Percentiles rank a stretch among this genome's conserved stretches.
Evolutionary conservation across 768 basidiomycete genomes (phyloP).

Genomic region (Mycena kentingensis): DNA sequence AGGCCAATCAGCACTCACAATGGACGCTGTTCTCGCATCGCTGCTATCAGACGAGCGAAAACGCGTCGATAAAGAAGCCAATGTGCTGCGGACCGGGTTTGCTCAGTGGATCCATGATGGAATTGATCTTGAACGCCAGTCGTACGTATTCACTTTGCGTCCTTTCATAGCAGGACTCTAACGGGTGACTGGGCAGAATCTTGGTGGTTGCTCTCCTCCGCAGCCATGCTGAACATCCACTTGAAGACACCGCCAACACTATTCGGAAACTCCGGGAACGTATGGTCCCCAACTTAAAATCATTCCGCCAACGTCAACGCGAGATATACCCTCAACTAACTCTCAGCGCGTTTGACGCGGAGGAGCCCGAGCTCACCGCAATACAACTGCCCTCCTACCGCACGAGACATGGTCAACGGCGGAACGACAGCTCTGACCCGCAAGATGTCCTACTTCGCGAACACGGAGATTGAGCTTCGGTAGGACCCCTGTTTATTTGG

Average conservation of each 20-base stretch:
- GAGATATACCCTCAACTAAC: constrained; percentile 4
- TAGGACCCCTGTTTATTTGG: too few species aligned
- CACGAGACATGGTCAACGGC: constrained; percentile 5
- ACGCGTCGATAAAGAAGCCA: background rate
- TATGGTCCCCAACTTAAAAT: background rate
- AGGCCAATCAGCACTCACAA: constrained; percentile 6
- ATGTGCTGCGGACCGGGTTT: background rate
- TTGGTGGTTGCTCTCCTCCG: constrained; percentile 2
- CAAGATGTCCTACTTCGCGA: constrained; percentile 2
- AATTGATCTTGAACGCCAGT: constrained; percentile 7
- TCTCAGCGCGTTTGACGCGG: constrained; percentile 8
- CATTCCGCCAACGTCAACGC: constrained; percentile 7
- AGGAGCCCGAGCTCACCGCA: constrained; percentile 13
- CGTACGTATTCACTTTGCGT: background rate
- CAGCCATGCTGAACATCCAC: constrained; percentile 2
- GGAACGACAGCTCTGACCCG: background rate
- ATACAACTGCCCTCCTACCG: constrained; percentile 13
- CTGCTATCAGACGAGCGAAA: constrained; percentile 5
- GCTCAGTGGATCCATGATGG: constrained; percentile 10
- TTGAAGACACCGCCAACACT: constrained; percentile 1
- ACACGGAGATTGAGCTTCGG: background rate
- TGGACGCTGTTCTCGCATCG: constrained; percentile 1
- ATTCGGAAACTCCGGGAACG: constrained; percentile 4
- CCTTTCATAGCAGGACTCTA: background rate
- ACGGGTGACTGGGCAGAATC: background rate